These are phyloP conservation scores for Taiozyma sp. DNA, from an alignment of 1,139 yeast species.

Conservation along the genomic window DNA sequence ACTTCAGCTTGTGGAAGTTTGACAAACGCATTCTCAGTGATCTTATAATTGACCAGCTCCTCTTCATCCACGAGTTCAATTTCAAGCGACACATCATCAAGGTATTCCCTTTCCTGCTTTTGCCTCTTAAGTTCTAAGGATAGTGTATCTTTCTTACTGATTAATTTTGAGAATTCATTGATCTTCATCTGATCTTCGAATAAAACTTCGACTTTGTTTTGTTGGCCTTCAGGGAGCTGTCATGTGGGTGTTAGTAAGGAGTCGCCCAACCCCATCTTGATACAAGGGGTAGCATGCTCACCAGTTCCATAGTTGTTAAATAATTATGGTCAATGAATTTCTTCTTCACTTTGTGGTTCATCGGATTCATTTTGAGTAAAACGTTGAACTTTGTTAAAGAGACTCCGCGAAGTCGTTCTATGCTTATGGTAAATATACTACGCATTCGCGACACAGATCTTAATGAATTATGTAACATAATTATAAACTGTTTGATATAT, in stretches of 20 bases:
- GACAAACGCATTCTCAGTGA: constrained; percentile 73
- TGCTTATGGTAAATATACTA: not conserved
- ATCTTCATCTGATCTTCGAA: constrained; percentile 90
- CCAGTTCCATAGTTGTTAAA: not conserved
- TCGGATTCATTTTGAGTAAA: not conserved
- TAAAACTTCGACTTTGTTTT: constrained; percentile 70
- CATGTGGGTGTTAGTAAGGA: not conserved
- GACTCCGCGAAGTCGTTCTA: not conserved
- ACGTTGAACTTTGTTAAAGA: not conserved
- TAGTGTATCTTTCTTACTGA: constrained; percentile 59
- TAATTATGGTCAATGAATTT: not conserved
- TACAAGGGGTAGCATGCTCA: not conserved
- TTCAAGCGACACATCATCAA: constrained; percentile 83
- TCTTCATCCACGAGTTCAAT: constrained; percentile 78
- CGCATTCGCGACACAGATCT: too few relatives aligned
- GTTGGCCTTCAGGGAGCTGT: constrained; percentile 32
- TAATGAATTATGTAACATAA: too few relatives aligned
- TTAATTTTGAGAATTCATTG: constrained; percentile 81
- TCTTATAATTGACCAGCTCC: constrained; percentile 54
- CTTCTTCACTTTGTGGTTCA: not conserved
- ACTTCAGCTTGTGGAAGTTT: constrained; percentile 63
- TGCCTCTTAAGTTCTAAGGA: constrained; percentile 45
- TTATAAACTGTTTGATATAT: too few relatives aligned
- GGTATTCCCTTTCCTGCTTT: constrained; percentile 75
- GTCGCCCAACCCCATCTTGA: not conserved